phyloP scores from a whole-genome alignment of 2,329 filamentous ascomycete species.

The Fusarium clavum region DNA sequence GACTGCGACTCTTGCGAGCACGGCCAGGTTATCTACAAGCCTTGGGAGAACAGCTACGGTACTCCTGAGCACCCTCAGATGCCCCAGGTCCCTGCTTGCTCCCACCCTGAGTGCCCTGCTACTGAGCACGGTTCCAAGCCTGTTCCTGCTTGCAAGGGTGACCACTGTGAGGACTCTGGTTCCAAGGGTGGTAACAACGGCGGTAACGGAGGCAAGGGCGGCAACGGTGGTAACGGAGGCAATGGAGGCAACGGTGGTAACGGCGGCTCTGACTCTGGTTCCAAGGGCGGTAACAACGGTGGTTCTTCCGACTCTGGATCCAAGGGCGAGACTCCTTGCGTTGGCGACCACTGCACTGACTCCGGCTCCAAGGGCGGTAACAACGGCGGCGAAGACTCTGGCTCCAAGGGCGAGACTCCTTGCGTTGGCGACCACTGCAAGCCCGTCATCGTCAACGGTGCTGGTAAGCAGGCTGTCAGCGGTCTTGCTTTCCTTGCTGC shows the following conservation, averaged over 20 bases:
- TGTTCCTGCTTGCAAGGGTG: neutral
- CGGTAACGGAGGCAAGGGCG: fast-evolving
- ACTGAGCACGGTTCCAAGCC: neutral
- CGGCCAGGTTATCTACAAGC: conserved; percentile 41
- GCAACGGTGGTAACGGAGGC: fast-evolving
- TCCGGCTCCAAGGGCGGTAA: neutral
- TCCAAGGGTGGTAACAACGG: neutral
- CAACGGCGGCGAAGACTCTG: neutral
- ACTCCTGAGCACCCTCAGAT: conserved; percentile 18
- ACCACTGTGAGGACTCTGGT: neutral
- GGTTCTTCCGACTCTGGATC: neutral
- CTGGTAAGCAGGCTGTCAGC: conserved; percentile 40
- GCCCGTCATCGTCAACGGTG: conserved; percentile 34
- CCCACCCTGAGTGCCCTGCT: conserved; percentile 13
- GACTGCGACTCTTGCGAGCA: conserved; percentile 29
- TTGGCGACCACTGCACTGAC: neutral
- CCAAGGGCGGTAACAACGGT: neutral
- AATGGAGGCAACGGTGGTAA: fast-evolving
- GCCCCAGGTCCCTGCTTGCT: conserved; percentile 11
- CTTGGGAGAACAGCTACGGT: conserved; percentile 32
- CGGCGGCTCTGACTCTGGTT: neutral
- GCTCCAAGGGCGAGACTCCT: neutral
- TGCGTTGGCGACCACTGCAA: neutral
- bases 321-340: neutral
- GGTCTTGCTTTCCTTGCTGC: conserved; percentile 34